phyloP scores from a whole-genome alignment of 371 early-diverging fungal genomes.

The Amoeboradix gromovi region DNA sequence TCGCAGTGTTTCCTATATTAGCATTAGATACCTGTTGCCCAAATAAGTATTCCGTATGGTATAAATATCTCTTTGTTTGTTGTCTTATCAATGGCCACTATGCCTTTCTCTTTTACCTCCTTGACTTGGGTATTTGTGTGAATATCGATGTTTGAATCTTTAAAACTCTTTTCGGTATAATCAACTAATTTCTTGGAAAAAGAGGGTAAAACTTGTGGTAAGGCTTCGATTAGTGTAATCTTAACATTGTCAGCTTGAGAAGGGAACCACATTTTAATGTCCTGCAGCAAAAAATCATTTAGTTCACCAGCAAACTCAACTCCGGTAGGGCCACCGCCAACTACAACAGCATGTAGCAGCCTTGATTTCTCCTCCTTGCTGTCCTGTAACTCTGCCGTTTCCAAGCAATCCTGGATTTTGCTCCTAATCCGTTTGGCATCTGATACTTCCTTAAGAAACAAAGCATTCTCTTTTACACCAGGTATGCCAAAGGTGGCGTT shows the following conservation, averaged over 20 bases:
- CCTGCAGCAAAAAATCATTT: conserved; percentile 50
- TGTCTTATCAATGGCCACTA: conserved; percentile 29
- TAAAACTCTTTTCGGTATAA: conserved; percentile 59
- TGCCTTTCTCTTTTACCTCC: conserved; percentile 44
- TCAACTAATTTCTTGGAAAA: conserved; percentile 61
- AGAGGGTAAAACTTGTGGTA: conserved; percentile 53
- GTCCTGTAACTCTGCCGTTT: conserved; percentile 55
- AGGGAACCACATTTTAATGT: conserved; percentile 48
- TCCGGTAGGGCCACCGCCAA: conserved; percentile 84
- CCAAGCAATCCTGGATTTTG: conserved; percentile 55
- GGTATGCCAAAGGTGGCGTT: conserved; percentile 47
- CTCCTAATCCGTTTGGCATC: conserved; percentile 67
- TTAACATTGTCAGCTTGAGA: conserved; percentile 38
- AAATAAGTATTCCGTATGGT: conserved; percentile 60
- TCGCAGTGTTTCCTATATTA: too few relatives aligned
- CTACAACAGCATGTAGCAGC: conserved; percentile 46
- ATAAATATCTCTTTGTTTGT: conserved; percentile 22
- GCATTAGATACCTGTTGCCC: conserved; percentile 87
- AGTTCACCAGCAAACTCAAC: conserved; percentile 75
- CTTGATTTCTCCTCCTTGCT: conserved; percentile 46
- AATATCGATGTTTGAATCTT: conserved; percentile 50
- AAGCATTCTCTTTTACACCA: conserved; percentile 49
- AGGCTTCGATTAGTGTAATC: conserved; percentile 62
- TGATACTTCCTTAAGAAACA: conserved; percentile 48
- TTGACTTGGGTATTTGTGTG: conserved; percentile 62